Evolutionary conservation across 1,284 basidiomycete genomes (phyloP), one percentile per base, ranked within the genome.

Genomic region (Ganoderma lingzhi): DNA sequence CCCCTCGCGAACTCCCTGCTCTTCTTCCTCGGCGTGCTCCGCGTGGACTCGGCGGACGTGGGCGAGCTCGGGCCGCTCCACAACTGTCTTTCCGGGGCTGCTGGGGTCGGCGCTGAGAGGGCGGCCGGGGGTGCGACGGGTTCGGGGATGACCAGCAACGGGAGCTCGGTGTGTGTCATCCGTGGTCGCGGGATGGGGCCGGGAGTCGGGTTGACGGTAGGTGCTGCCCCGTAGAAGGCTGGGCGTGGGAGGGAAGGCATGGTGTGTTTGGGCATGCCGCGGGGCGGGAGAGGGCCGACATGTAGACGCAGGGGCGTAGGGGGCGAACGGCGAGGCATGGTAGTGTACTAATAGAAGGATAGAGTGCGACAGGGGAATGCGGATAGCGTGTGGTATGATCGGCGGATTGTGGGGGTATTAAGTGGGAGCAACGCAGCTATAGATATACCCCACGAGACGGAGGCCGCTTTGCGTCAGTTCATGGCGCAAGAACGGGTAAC

Each of bases 231-330:
- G 60, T 77, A 62, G 73, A 79, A 79, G n/a, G 74, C 76, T 0
- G 79, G 79, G 61, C 76, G 77, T 8, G 79, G 79, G 59, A 79
- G 62, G 10, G 78, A 79, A 23, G 79, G 79, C 53, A 80, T 76
- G 45, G 77, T 79, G 73, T 79, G 78, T 39, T 74, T 76, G 37
- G 78, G 78, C 71, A 71, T 23, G 62, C 74, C 73, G 65, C 78
- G 78, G 15, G 71, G 37, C 3, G 78, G 79, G 35, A 79, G 75
- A 15, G 79, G 78, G 30, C 79, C 79, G 15, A 62, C 53, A 70
- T 76, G 70, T 63, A 80, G 77, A 35, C 78, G 77, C 45, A 80
- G 77, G 30, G 78, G 75, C 28, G 75, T 77, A 9, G 79, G 79
- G 28, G 78, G 76, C 39, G 74, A 69, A 58, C 77, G 76, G 60